Evolutionary conservation across 257 asterid genomes (phyloP), one percentile per base, ranked within the genome.

Genomic region (Eustoma russellianum): DNA sequence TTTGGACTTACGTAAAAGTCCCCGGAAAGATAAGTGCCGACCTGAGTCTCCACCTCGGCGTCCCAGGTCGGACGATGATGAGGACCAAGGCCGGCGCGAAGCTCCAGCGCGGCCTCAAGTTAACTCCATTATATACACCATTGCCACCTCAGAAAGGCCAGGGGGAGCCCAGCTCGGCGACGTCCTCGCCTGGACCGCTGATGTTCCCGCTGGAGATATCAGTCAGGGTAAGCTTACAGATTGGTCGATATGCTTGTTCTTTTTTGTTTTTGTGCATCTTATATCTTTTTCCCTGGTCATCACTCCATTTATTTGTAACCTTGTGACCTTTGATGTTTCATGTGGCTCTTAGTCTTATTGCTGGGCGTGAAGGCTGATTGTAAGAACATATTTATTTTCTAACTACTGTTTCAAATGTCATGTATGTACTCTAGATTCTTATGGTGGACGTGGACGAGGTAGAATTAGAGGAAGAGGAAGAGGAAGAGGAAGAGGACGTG

Each of bases 391-490:
- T 52, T 33, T 18, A 24, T 24, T 24, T 19, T 24, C 30, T 24
- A 24, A 24, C 30, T 24, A 24, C 30, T 24, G 2, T 24, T 24
- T 24, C 2, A 24, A 24, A 24, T 24, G 2, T 24, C 30, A 60
- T 18, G 19, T 17, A 1, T 55, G 35, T 28, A 49, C 5, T 56
- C 30, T 40, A 74, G 79, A 70, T 54, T 46, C 66, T 47, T 66
- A 70, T 56, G 74, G 71, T 30, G 62, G 67, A 15, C 71, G 68
- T 50, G 72, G 79, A 5, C 55, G 70, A 38, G 71, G 69, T 43
- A 18, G 75, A 54, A 68, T 71, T 3, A 35, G 82, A 45, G 81
- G 77, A 3, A 61, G 75, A 35, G 67, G 67, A 1, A 52, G 78
- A 56, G 66, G 71, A 24, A 0, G 30, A 24, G 30, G 30, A 2